A percentile compares a stretch with the other conserved stretches of the same genome.
phyloP scores from a whole-genome alignment of 75 land plant genomes.

The Selaginella tamariscina region DNA sequence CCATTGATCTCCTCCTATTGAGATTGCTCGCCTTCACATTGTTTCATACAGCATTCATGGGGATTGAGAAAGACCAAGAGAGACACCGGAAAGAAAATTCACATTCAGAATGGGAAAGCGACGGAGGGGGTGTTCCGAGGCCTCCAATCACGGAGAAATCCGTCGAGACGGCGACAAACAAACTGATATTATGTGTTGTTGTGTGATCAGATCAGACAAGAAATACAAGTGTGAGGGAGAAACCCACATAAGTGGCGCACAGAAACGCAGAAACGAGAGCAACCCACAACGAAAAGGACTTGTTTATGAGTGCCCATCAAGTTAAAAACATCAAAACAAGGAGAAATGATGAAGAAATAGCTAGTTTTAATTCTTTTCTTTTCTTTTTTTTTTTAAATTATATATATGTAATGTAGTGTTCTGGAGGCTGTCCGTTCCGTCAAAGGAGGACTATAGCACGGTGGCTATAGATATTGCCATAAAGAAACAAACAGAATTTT shows the following conservation, averaged over 20 bases:
- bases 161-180: background rate
- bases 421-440: background rate
- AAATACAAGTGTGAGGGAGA: background rate
- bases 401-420: no score
- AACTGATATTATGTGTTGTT: background rate
- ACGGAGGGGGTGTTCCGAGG: no score
- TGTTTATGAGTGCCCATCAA: background rate
- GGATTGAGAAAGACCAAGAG: no score
- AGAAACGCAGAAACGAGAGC: background rate
- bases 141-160: background rate
- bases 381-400: background rate
- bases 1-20: background rate
- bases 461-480: background rate
- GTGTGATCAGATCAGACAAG: background rate
- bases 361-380: background rate
- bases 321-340: background rate
- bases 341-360: background rate
- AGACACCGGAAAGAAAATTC: no score
- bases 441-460: no score
- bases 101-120: no score
- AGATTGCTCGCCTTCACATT: no score
- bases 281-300: background rate
- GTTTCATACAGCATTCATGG: no score
- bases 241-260: background rate
- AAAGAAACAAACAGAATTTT: background rate